Conservation (phyloP, 2,329 filamentous ascomycete genomes). For the Scedosporium dehoogii region DNA sequence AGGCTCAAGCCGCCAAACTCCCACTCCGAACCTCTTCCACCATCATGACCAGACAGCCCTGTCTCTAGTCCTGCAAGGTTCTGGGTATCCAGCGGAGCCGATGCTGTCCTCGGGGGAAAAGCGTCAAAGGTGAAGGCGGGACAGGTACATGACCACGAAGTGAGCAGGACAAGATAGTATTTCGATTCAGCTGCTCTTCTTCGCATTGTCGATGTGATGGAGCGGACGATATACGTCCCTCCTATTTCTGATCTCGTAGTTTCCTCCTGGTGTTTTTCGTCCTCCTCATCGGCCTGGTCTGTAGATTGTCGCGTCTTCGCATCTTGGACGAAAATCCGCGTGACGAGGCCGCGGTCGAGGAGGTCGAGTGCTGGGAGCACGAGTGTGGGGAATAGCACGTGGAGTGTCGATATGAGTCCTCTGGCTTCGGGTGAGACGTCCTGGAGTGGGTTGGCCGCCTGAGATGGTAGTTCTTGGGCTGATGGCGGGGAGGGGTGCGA, state of each 20-base stretch:
- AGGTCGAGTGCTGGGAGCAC: conserved; percentile 81
- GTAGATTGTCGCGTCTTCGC: background rate
- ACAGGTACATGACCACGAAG: conserved; percentile 83
- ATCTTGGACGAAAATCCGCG: conserved; percentile 28
- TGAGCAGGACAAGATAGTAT: conserved; percentile 61
- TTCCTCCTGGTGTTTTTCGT: background rate
- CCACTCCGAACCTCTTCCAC: background rate
- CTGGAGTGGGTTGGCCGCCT: conserved; percentile 14
- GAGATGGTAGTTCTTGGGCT: conserved; percentile 19
- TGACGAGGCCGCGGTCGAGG: conserved; percentile 67
- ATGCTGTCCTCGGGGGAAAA: conserved; percentile 34
- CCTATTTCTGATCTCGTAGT: background rate
- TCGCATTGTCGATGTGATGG: conserved; percentile 30
- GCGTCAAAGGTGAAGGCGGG: conserved; percentile 70
- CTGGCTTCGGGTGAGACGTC: conserved; percentile 19
- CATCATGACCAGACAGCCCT: conserved; percentile 2
- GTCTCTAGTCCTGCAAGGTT: too few relatives aligned
- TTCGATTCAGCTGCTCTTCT: background rate
- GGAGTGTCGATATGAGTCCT: conserved; percentile 61
- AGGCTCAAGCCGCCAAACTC: conserved; percentile 41
- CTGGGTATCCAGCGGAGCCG: background rate
- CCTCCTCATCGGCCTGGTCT: background rate
- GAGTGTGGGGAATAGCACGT: conserved; percentile 73
- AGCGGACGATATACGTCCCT: conserved; percentile 51
- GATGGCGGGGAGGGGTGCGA: conserved; percentile 18